Evolutionary conservation across 2,329 filamentous ascomycete genomes (phyloP).

Genomic region (Colletotrichum cordylinicola): DNA sequence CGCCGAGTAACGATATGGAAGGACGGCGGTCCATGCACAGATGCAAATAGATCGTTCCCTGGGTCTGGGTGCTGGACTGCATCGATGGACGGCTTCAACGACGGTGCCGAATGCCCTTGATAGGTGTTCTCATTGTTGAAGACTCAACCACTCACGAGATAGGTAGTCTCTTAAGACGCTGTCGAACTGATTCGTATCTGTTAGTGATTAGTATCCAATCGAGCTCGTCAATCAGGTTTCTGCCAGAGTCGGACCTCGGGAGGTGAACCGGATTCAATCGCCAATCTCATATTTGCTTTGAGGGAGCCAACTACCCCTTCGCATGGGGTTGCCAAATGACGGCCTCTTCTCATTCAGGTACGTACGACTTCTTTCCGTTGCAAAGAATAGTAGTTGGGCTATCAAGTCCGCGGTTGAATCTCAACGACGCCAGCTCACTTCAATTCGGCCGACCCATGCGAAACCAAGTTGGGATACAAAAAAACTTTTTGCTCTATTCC

Average conservation of each 20-base stretch:
- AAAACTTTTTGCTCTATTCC: conserved; percentile 17
- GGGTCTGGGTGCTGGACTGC: neutral
- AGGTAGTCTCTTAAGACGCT: neutral
- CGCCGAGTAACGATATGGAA: neutral
- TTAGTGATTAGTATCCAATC: no score
- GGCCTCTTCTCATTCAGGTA: neutral
- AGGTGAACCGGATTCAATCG: neutral
- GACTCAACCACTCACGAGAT: neutral
- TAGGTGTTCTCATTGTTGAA: neutral
- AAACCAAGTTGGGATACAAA: neutral
- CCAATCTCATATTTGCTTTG: neutral
- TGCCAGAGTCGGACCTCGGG: neutral
- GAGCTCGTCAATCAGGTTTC: accelerated
- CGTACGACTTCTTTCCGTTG: neutral
- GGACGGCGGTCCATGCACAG: neutral
- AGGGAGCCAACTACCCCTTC: neutral
- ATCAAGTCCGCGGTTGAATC: neutral
- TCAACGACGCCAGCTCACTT: neutral
- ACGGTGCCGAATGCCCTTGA: neutral
- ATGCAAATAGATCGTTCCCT: neutral
- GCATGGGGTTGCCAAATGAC: neutral
- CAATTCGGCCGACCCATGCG: neutral
- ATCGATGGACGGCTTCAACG: neutral
- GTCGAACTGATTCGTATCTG: neutral
- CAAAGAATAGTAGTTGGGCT: neutral